A percentile compares a stretch with the other conserved stretches of the same genome.
Conservation (phyloP, 805 yeast genomes). For the Candida andamanensis region DNA sequence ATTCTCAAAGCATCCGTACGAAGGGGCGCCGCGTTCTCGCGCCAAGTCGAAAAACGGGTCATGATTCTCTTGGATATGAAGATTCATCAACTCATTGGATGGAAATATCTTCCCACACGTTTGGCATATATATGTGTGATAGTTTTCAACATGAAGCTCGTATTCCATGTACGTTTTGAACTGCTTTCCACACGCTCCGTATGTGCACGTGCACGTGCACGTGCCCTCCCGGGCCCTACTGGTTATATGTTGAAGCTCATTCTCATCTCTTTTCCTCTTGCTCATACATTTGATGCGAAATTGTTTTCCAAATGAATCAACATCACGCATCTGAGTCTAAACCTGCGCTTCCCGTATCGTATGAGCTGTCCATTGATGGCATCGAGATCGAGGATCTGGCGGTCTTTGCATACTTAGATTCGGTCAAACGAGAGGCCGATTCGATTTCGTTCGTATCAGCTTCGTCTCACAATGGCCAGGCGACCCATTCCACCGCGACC, state of each 20-base stretch:
- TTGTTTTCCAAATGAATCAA: too few species aligned
- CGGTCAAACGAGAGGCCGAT: slow-evolving; percentile 30
- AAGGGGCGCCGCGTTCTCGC: slow-evolving; percentile 34
- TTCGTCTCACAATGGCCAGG: not conserved
- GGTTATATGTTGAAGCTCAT: too few species aligned
- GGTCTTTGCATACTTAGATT: slow-evolving; percentile 21
- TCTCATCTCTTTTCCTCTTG: slow-evolving; percentile 4
- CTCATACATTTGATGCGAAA: slow-evolving; percentile 2
- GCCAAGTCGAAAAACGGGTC: slow-evolving; percentile 40
- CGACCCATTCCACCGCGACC: not conserved
- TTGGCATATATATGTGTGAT: slow-evolving; percentile 29
- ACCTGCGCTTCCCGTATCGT: slow-evolving; percentile 1
- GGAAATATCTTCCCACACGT: slow-evolving; percentile 41
- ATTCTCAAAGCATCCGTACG: slow-evolving; percentile 30
- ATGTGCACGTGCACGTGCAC: not conserved
- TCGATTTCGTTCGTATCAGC: slow-evolving; percentile 13
- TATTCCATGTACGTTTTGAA: slow-evolving; percentile 13
- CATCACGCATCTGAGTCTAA: too few species aligned
- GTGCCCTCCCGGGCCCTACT: too few species aligned
- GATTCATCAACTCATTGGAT: slow-evolving; percentile 31
- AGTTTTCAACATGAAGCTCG: slow-evolving; percentile 19
- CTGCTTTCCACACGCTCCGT: not conserved
- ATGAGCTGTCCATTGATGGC: slow-evolving; percentile 4
- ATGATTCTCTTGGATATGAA: slow-evolving; percentile 52
- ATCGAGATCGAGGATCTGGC: slow-evolving; percentile 4